Evolutionary conservation across 495 filamentous ascomycete species (phyloP).

Genomic region (Xylaria scruposa): DNA sequence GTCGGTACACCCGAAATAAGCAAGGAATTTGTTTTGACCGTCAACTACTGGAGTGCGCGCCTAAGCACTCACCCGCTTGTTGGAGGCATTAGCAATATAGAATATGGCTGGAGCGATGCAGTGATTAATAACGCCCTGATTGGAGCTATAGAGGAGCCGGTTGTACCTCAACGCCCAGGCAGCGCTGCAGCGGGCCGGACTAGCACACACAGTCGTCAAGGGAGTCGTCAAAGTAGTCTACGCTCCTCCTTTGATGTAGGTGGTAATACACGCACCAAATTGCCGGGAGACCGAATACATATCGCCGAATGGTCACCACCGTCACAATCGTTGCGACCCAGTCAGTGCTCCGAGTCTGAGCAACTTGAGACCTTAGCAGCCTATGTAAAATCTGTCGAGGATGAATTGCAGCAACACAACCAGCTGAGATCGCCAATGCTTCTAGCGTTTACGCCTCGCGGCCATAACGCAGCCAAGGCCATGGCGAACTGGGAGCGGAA

Average conservation of each 20-base stretch:
- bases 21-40: conserved; percentile 89
- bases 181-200: conserved; percentile 48
- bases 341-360: conserved; percentile 75
- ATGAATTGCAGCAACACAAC: conserved; percentile 86
- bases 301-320: conserved; percentile 97
- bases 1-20: conserved; percentile 95
- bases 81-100: conserved; percentile 93
- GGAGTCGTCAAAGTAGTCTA: conserved; percentile 44
- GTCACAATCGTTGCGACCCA: conserved; percentile 84
- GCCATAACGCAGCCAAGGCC: conserved; percentile 79
- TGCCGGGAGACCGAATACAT: conserved; percentile 85
- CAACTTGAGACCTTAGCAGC: conserved; percentile 75
- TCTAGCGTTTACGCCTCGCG: conserved; percentile 86
- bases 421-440: conserved; percentile 83
- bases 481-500: conserved; percentile 98
- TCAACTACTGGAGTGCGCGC: conserved; percentile 97
- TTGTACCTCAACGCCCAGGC: conserved; percentile 45
- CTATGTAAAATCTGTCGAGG: conserved; percentile 87
- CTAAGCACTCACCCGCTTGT: conserved; percentile 90
- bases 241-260: conserved; percentile 53
- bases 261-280: conserved; percentile 64
- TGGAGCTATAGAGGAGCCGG: conserved; percentile 54
- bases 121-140: conserved; percentile 79
- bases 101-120: conserved; percentile 95
- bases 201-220: conserved; percentile 51